Percentiles rank a stretch among this genome's conserved stretches.
These are phyloP conservation scores for Rhizopus sp. DNA, from an alignment of 371 early-diverging fungal genomes.

Conservation along the genomic window DNA sequence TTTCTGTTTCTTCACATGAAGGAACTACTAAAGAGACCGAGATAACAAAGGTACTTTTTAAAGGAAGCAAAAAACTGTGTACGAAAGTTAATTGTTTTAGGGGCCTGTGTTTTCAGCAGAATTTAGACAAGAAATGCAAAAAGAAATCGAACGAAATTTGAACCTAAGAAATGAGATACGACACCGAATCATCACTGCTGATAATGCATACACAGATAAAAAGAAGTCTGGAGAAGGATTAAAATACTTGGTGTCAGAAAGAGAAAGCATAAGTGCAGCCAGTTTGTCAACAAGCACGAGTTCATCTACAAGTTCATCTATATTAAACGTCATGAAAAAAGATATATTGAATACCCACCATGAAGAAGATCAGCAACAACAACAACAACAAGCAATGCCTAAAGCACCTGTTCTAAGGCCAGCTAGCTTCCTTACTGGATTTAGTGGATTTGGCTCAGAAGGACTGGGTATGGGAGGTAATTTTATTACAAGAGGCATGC, in stretches of 20 bases:
- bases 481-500: conserved; percentile 41
- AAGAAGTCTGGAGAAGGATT: conserved; percentile 51
- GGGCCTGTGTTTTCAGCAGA: conserved; percentile 58
- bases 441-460: conserved; percentile 31
- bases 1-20: conserved; percentile 33
- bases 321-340: conserved; percentile 26
- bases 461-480: conserved; percentile 28
- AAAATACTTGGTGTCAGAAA: conserved; percentile 49
- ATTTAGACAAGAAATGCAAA: conserved; percentile 57
- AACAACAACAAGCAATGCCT: conserved; percentile 6
- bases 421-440: conserved; percentile 47
- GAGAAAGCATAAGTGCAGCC: conserved; percentile 31
- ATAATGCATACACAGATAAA: conserved; percentile 35
- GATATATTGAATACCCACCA: conserved; percentile 17
- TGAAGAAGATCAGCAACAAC: conserved; percentile 2
- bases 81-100: conserved; percentile 14
- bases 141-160: conserved; percentile 53
- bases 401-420: conserved; percentile 33
- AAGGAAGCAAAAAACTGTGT: not conserved
- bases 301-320: conserved; percentile 32
- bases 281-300: conserved; percentile 34
- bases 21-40: conserved; percentile 42
- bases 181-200: conserved; percentile 50
- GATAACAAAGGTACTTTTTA: conserved; percentile 45
- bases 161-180: conserved; percentile 46